phyloP scores from a whole-genome alignment of 2,329 filamentous ascomycete genomes.

The Thielaviopsis musarum region DNA sequence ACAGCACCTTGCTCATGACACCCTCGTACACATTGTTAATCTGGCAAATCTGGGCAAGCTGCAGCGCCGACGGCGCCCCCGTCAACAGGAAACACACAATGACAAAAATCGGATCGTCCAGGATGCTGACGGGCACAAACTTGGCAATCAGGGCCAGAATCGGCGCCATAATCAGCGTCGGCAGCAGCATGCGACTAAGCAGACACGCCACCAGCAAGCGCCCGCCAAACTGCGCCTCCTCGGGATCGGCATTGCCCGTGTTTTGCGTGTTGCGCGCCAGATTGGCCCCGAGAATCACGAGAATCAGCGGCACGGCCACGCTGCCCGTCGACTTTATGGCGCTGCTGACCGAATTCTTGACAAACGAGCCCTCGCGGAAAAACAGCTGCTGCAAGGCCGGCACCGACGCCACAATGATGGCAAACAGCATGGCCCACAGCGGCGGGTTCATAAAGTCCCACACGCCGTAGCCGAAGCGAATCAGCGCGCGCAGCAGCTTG shows the following conservation, averaged over 20 bases:
- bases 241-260: constrained; percentile 44
- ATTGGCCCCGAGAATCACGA: constrained; percentile 90
- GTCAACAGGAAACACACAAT: constrained; percentile 95
- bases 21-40: constrained; percentile 93
- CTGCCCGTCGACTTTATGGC: constrained; percentile 72
- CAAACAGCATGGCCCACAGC: constrained; percentile 87
- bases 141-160: constrained; percentile 76
- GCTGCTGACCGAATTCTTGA: constrained; percentile 82
- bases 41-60: constrained; percentile 95
- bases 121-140: constrained; percentile 78
- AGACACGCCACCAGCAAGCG: constrained; percentile 76
- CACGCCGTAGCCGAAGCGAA: constrained; percentile 43
- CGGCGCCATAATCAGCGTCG: constrained; percentile 82
- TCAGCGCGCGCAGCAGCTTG: background rate
- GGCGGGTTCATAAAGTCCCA: constrained; percentile 98
- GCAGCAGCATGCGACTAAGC: constrained; percentile 79
- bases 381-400: constrained; percentile 69
- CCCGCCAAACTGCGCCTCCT: constrained; percentile 51
- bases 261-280: constrained; percentile 80
- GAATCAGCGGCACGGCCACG: constrained; percentile 85
- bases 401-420: constrained; percentile 81
- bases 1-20: constrained; percentile 81
- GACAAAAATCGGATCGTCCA: constrained; percentile 95
- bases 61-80: constrained; percentile 81
- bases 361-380: constrained; percentile 75